phyloP scores from a whole-genome alignment of 805 yeast genomes.

The Priceomyces melissophilus region DNA sequence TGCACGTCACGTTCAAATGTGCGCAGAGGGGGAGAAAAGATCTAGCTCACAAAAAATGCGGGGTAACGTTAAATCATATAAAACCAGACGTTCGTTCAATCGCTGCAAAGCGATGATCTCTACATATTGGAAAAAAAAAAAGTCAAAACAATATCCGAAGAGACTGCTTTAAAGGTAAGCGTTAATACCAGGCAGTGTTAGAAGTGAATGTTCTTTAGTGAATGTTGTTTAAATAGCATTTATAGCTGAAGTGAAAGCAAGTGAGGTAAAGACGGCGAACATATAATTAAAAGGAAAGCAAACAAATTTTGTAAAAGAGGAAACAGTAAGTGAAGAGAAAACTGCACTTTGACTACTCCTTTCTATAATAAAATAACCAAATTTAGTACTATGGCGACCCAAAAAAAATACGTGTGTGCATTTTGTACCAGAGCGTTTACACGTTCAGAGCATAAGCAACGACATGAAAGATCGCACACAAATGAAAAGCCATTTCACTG shows the following conservation, averaged over 20 bases:
- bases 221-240: not conserved
- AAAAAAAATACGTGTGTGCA: constrained; percentile 69
- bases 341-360: too few species aligned
- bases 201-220: too few species aligned
- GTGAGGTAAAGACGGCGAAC: not conserved
- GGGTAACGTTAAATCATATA: not conserved
- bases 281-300: not conserved
- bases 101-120: not conserved
- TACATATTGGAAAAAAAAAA: too few species aligned
- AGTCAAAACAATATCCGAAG: too few species aligned
- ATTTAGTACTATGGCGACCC: constrained; percentile 33
- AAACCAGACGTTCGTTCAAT: not conserved
- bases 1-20: too few species aligned
- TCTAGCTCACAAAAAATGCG: not conserved
- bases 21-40: not conserved
- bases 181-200: too few species aligned
- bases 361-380: too few species aligned
- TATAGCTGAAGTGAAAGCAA: not conserved
- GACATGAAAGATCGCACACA: constrained; percentile 79
- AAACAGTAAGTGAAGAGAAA: too few species aligned
- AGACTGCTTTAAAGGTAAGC: too few species aligned
- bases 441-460: constrained; percentile 72
- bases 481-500: constrained; percentile 80
- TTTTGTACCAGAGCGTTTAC: constrained; percentile 78
- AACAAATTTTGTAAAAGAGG: too few species aligned